Conservation (phyloP, 257 asterid species). For the Voacanga thouarsii region DNA sequence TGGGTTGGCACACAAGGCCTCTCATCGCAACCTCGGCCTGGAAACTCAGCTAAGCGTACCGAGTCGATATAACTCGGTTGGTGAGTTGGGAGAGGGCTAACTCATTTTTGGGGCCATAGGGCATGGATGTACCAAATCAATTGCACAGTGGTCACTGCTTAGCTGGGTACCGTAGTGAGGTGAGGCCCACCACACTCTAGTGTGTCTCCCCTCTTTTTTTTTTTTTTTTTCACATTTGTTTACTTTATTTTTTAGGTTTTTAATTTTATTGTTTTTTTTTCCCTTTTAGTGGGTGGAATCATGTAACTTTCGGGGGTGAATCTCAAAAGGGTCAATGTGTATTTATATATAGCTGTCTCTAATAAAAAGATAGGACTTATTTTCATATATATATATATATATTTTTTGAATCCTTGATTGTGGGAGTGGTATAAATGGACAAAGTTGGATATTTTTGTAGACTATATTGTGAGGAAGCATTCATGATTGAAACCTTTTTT, state of each 20-base stretch:
- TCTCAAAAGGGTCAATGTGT: conserved; percentile 41
- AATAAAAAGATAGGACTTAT: conserved; percentile 22
- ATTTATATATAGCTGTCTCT: conserved; percentile 29
- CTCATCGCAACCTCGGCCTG: conserved; percentile 87
- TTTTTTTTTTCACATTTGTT: neutral
- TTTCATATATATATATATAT: no score
- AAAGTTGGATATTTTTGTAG: conserved; percentile 3
- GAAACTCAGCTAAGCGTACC: conserved; percentile 44
- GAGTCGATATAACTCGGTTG: neutral
- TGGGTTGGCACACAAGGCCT: conserved; percentile 96
- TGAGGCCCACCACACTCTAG: conserved; percentile 37
- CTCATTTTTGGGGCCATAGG: conserved; percentile 14
- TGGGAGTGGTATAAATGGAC: conserved; percentile 11
- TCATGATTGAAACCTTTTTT: conserved; percentile 4
- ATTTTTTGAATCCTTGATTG: conserved; percentile 11
- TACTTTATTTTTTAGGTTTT: neutral
- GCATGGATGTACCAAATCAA: conserved; percentile 14
- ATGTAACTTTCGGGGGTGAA: conserved; percentile 45
- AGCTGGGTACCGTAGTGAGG: conserved; percentile 15
- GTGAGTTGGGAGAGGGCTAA: neutral
- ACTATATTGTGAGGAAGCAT: neutral
- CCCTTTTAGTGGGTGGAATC: conserved; percentile 30
- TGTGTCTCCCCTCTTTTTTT: conserved; percentile 16
- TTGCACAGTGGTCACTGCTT: conserved; percentile 20
- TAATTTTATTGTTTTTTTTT: conserved; percentile 10